phyloP scores from a whole-genome alignment of 805 yeast genomes.

The Candida easanensis region DNA sequence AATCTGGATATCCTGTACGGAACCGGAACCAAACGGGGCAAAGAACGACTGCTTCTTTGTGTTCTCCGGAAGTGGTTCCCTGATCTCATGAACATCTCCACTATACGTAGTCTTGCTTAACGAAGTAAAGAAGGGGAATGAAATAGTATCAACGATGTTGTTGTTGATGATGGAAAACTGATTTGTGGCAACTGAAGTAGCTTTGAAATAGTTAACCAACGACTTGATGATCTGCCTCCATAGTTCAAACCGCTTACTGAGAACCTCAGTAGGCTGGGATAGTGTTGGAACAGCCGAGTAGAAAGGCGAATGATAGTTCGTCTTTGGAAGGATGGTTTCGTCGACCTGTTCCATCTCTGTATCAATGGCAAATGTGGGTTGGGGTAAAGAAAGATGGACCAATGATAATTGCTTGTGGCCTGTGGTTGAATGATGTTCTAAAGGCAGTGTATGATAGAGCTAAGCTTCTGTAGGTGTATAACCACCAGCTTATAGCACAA shows the following conservation, averaged over 20 bases:
- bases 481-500: neutral
- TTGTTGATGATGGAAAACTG: conserved; percentile 79
- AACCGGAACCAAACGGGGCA: conserved; percentile 69
- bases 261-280: conserved; percentile 79
- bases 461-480: neutral
- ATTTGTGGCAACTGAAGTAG: conserved; percentile 79
- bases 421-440: too few species aligned
- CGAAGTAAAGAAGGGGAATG: conserved; percentile 38
- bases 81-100: conserved; percentile 27
- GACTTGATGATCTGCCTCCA: conserved; percentile 84
- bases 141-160: conserved; percentile 74
- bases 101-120: conserved; percentile 7
- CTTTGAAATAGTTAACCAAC: conserved; percentile 69
- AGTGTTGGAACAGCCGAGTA: conserved; percentile 49
- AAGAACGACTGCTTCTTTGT: conserved; percentile 45
- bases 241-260: conserved; percentile 77
- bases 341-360: conserved; percentile 8
- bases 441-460: too few species aligned
- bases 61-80: conserved; percentile 29
- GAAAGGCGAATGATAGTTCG: conserved; percentile 35
- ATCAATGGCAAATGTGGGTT: too few species aligned
- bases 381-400: too few species aligned
- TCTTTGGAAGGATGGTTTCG: conserved; percentile 21
- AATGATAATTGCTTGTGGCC: too few species aligned
- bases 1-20: conserved; percentile 80